phyloP scores from a whole-genome alignment of 2,329 filamentous ascomycete species.

The Paracorniculantispora psalliotae region DNA sequence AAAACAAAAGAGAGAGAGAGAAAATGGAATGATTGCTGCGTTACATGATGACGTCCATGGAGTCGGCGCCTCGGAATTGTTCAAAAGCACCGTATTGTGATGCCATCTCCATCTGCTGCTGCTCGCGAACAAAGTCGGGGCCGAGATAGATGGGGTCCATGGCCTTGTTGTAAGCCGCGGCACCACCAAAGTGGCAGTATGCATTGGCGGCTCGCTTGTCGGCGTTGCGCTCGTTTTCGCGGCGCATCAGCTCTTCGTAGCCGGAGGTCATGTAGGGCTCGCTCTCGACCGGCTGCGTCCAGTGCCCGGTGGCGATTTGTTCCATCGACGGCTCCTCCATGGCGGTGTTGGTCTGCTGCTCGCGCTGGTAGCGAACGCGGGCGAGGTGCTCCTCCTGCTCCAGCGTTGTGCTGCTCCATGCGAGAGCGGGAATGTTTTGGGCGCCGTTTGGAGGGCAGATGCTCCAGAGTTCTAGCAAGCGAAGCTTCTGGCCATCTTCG shows the following conservation, averaged over 20 bases:
- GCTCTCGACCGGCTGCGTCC: constrained; percentile 44
- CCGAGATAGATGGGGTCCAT: constrained; percentile 65
- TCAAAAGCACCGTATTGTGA: constrained; percentile 62
- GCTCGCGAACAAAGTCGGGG: constrained; percentile 41
- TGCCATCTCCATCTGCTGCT: constrained; percentile 56
- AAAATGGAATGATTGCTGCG: background rate
- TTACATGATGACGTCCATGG: constrained; percentile 42
- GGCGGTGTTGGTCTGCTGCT: constrained; percentile 39
- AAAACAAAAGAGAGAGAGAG: background rate
- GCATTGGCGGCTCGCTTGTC: constrained; percentile 34
- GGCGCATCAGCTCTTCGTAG: constrained; percentile 64
- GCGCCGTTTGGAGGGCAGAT: constrained; percentile 65
- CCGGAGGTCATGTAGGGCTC: constrained; percentile 84
- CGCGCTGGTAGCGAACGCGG: constrained; percentile 51
- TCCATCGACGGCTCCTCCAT: constrained; percentile 47
- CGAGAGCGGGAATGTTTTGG: constrained; percentile 48
- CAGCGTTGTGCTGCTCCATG: constrained; percentile 48
- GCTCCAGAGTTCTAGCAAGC: constrained; percentile 79
- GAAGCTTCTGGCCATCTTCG: constrained; percentile 63
- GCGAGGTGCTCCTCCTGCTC: constrained; percentile 58
- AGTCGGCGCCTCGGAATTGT: constrained; percentile 38
- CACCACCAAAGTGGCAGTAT: constrained; percentile 40
- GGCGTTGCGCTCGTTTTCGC: constrained; percentile 51
- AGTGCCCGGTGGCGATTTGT: constrained; percentile 50
- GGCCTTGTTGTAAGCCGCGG: constrained; percentile 47